These are phyloP conservation scores for Galerina marginata DNA, from an alignment of 768 basidiomycete genomes.

Conservation along the genomic window DNA sequence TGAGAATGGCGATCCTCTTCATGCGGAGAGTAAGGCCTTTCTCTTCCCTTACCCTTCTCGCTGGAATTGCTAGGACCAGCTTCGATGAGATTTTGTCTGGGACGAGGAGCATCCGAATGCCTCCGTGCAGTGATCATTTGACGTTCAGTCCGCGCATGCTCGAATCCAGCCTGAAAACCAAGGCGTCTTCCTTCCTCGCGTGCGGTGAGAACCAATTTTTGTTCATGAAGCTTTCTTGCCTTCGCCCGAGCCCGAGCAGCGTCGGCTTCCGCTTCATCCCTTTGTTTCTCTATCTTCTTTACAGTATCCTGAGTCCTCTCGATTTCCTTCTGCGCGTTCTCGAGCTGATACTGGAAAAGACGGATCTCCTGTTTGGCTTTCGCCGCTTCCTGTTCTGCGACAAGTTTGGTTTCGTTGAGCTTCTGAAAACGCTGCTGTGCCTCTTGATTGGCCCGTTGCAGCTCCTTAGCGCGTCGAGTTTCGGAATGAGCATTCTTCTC, in stretches of 20 bases:
- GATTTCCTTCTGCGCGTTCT: conserved; percentile 55
- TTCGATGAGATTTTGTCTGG: neutral
- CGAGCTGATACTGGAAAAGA: conserved; percentile 44
- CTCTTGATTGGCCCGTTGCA: conserved; percentile 40
- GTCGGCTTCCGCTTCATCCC: conserved; percentile 61
- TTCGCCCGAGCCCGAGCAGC: conserved; percentile 56
- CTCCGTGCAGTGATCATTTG: conserved; percentile 23
- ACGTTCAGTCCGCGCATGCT: conserved; percentile 40
- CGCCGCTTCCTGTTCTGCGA: conserved; percentile 42
- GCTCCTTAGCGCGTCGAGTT: conserved; percentile 36
- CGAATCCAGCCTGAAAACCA: conserved; percentile 56
- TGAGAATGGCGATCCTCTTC: neutral
- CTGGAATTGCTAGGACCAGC: conserved; percentile 7
- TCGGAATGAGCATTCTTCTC: conserved; percentile 41
- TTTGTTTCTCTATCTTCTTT: conserved; percentile 51
- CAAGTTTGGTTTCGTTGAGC: conserved; percentile 40
- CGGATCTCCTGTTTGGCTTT: conserved; percentile 42
- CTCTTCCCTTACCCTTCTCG: conserved; percentile 21
- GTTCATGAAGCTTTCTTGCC: conserved; percentile 56
- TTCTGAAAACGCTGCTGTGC: conserved; percentile 36
- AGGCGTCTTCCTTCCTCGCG: conserved; percentile 62
- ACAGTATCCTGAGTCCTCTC: conserved; percentile 54
- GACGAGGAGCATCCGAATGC: conserved; percentile 6
- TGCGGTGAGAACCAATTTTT: conserved; percentile 55
- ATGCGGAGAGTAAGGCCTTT: neutral